Evolutionary conservation across 129 eudicot genomes (phyloP), one percentile per base, ranked within the genome.

Genomic region (Centrapalus pauciflorus): DNA sequence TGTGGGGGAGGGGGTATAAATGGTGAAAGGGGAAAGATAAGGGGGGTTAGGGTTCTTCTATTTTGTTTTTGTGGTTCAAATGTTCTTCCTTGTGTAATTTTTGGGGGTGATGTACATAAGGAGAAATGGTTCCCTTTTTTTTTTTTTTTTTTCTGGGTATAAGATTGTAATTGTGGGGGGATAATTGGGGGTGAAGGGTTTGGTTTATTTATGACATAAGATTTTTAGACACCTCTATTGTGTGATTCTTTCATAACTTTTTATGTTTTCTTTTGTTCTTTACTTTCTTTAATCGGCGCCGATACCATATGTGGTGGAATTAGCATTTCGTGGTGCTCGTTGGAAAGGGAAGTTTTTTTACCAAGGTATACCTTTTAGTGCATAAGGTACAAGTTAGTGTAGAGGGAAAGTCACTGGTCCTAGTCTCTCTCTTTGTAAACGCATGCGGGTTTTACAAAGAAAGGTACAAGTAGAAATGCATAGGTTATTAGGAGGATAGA

Each of bases 91-190:
- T 83, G 77, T 82, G 82, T 77, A 61, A 72, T 76, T 75, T 77
- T 76, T 81, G 88, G 77, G 84, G 86, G 83, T 81, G 90, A 51
- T 87, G 90, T 82, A 87, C 80, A 87, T 74, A 87, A 66, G 80
- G 85, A 72, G 75, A 73, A 57, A 73, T 85, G 90, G 79, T 79
- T 69, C 28, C 35, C 61, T 71, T 59, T 28, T 27, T 24, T 62
- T 13, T 4, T 29, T 21, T 13, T 51, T 20, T 25, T 55, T 40
- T 69, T 76, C 46, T 64, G 82, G 83, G 77, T 73, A 72, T 79
- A 81, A 81, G 85, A 41, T 83, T 84, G 83, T 84, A 87, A 81
- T 73, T 84, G 83, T 73, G 73, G 87, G 81, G 79, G 74, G 77
- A 69, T 75, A 59, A 67, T 66, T 67, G 72, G 77, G 79, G 88